Evolutionary conservation across 345 rosid species (phyloP), one percentile per base, ranked within the genome.

Genomic region (Mangifera indica): DNA sequence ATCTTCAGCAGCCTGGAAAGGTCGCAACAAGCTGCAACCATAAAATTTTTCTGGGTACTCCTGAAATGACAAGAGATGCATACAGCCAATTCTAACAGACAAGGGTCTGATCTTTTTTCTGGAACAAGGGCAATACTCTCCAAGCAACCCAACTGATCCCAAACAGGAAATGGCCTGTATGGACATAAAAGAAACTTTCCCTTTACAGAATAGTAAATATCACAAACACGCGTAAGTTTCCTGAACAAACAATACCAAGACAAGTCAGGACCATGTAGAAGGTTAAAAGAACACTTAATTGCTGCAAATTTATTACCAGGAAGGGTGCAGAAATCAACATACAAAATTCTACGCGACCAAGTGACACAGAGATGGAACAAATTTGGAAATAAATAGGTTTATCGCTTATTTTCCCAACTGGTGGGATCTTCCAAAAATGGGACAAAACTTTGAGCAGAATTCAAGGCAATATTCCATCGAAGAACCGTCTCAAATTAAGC

Each of bases 131-230:
- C 83, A 76, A 72, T 83, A 81, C 72, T 77, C 83, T 66, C 88
- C 88, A n/a, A n/a, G n/a, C n/a, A n/a, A n/a, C n/a, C n/a, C n/a
- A 67, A 85, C 72, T 17, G 74, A 53, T 79, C 73, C 76, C 86
- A 81, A 72, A 72, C 66, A 72, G 51, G 70, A 75, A 70, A 74
- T 66, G 76, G 80, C 79, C 75, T 74, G 76, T 83, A 76, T 65
- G 80, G 86, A 85, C 88, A 85, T 85, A 85, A 83, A 85, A 81
- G 79, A 80, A 66, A 66, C 73, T 77, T 70, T 75, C 83, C 72
- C 73, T 74, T 70, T 68, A 60, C 61, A 56, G 57, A 67, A 48
- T 73, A 55, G 79, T 76, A 53, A 46, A 73, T 17, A 13, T 51
- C 66, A 37, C 51, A 80, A 68, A 71, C 48, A 69, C 61, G 63